Evolutionary conservation across 129 eudicot genomes (phyloP).

Genomic region (Saussurea involucrata): DNA sequence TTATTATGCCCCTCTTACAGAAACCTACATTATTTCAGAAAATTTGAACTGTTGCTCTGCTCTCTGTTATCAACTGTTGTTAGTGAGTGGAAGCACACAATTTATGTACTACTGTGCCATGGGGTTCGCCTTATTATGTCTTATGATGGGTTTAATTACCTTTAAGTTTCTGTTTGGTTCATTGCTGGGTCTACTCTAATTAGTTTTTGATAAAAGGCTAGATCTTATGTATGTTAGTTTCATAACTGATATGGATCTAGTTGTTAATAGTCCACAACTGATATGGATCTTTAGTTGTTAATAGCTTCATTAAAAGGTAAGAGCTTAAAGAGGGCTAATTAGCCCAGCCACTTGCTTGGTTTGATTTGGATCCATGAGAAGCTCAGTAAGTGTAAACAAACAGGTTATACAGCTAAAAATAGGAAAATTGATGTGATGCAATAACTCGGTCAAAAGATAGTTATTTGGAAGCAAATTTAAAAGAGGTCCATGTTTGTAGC

Average conservation of each 20-base stretch:
- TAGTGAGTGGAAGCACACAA: no score
- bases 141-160: not conserved
- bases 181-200: not conserved
- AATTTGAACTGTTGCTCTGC: not conserved
- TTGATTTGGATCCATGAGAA: not conserved
- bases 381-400: not conserved
- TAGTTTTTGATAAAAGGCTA: not conserved
- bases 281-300: not conserved
- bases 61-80: not conserved
- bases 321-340: not conserved
- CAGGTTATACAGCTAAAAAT: not conserved
- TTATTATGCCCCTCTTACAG: not conserved
- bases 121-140: not conserved
- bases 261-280: not conserved
- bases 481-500: not conserved
- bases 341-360: not conserved
- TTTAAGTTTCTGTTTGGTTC: not conserved
- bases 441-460: not conserved
- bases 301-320: not conserved
- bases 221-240: not conserved
- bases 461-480: not conserved
- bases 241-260: not conserved
- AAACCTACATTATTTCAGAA: not conserved
- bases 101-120: not conserved
- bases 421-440: not conserved